phyloP scores from a whole-genome alignment of 2,329 filamentous ascomycete species.

The Nannizziopsis arthrosporioides region DNA sequence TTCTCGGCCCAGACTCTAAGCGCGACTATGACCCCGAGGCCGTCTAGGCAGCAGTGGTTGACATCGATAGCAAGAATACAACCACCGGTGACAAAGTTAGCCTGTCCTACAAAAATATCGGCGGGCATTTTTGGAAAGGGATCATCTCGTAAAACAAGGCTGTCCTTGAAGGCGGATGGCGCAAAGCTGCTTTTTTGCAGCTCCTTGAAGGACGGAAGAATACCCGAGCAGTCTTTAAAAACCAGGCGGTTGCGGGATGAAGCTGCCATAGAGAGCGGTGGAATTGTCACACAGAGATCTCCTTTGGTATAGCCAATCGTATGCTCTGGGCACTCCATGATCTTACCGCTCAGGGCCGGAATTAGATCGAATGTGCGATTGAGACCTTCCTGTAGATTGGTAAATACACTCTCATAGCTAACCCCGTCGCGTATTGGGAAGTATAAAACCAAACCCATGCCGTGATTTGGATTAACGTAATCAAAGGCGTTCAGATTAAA shows the following conservation, averaged over 20 bases:
- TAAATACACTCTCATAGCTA: background rate
- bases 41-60: constrained; percentile 5
- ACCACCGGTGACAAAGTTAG: constrained; percentile 1
- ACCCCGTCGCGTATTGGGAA: constrained; percentile 2
- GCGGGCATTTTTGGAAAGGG: constrained; percentile 1
- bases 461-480: constrained; percentile 4
- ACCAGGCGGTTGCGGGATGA: background rate
- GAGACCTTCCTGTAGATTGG: constrained; percentile 2
- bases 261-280: background rate
- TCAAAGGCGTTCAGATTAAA: constrained; percentile 3
- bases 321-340: constrained; percentile 1
- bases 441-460: constrained; percentile 4
- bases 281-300: constrained; percentile 2
- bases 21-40: constrained; percentile 1
- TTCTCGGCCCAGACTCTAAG: constrained; percentile 3
- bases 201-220: background rate
- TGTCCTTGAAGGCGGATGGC: constrained; percentile 1
- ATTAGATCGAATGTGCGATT: background rate
- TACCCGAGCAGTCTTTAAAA: background rate
- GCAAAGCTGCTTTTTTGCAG: background rate
- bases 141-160: constrained; percentile 4
- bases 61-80: constrained; percentile 3
- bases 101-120: constrained; percentile 3
- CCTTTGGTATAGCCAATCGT: constrained; percentile 3
- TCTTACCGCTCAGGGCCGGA: background rate